Conservation (phyloP, 257 asterid genomes). For the Solanum microdontum region DNA sequence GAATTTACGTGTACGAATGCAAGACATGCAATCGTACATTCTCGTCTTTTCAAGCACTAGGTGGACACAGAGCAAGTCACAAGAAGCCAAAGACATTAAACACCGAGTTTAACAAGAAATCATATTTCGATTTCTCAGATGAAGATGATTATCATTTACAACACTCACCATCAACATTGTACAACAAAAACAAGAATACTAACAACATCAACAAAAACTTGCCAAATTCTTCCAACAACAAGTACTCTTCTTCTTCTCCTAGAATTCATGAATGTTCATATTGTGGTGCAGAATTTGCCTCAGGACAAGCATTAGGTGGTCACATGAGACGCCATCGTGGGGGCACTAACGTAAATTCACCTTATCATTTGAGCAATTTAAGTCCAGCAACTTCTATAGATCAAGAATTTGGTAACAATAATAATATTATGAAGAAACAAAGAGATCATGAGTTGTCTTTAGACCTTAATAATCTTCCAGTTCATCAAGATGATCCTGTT, state of each 20-base stretch:
- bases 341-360: not conserved
- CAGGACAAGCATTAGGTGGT: slow-evolving; percentile 66
- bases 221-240: not conserved
- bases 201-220: not conserved
- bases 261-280: slow-evolving; percentile 46
- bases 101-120: not conserved
- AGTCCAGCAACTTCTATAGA: not conserved
- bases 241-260: slow-evolving; percentile 20
- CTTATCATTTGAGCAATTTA: not conserved
- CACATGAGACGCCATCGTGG: slow-evolving; percentile 62
- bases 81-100: slow-evolving; percentile 29
- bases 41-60: slow-evolving; percentile 61
- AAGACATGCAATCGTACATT: slow-evolving; percentile 53
- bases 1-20: slow-evolving; percentile 42
- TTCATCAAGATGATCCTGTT: slow-evolving; percentile 7
- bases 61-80: slow-evolving; percentile 76
- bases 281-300: slow-evolving; percentile 56
- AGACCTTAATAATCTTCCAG: slow-evolving; percentile 11
- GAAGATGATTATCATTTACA: slow-evolving; percentile 22
- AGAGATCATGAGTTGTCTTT: slow-evolving; percentile 7
- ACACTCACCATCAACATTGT: slow-evolving; percentile 18
- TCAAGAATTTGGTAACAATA: not conserved
- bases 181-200: slow-evolving; percentile 3
- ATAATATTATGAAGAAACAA: not conserved
- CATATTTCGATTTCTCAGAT: slow-evolving; percentile 7